A percentile compares a stretch with the other conserved stretches of the same genome.
Evolutionary conservation across 75 land plant species (phyloP).

Genomic region (Adiantum capillusveneris): DNA sequence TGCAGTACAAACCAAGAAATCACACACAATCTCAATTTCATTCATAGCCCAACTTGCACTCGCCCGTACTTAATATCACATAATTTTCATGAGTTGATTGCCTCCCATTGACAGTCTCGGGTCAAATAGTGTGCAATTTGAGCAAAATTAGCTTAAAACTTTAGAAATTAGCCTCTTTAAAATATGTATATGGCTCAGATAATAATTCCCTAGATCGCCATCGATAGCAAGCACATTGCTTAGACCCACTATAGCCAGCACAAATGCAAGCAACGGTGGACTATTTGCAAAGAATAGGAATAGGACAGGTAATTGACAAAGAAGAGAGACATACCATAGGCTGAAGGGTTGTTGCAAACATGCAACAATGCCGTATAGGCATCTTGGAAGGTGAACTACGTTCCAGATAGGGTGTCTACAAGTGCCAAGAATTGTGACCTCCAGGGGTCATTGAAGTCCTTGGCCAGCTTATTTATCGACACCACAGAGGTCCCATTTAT

Average conservation of each 20-base stretch:
- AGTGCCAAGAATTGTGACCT: slow-evolving; percentile 4
- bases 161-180: neutral
- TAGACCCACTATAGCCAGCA: too few species aligned
- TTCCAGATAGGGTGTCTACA: slow-evolving; percentile 11
- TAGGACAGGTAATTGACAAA: neutral
- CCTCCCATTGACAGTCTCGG: too few species aligned
- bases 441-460: slow-evolving; percentile 14
- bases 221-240: too few species aligned
- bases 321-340: slow-evolving; percentile 13
- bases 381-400: slow-evolving; percentile 15
- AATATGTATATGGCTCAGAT: neutral
- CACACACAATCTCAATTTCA: too few species aligned
- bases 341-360: slow-evolving; percentile 8
- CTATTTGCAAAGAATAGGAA: neutral
- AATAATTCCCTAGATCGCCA: too few species aligned
- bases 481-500: slow-evolving; percentile 21
- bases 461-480: slow-evolving; percentile 10
- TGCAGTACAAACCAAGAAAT: too few species aligned
- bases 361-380: slow-evolving; percentile 10
- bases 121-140: too few species aligned
- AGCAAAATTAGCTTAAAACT: neutral
- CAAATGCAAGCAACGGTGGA: too few species aligned
- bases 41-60: too few species aligned
- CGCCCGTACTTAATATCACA: too few species aligned
- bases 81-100: too few species aligned